These are phyloP conservation scores for Sarcodon aspratus DNA, from an alignment of 768 basidiomycete species.

Conservation along the genomic window DNA sequence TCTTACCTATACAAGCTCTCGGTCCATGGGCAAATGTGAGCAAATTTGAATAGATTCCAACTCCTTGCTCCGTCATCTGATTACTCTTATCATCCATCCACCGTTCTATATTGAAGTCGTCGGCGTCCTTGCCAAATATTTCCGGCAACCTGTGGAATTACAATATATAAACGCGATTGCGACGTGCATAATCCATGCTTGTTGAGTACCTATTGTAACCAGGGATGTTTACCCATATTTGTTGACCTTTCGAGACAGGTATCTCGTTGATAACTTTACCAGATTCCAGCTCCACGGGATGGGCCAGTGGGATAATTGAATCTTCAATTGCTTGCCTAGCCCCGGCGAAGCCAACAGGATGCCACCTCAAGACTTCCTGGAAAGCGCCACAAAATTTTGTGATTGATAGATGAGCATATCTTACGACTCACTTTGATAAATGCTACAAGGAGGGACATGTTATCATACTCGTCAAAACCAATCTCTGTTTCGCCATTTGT, in stretches of 20 bases:
- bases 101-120: background rate
- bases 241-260: background rate
- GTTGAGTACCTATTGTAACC: background rate
- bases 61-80: background rate
- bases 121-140: background rate
- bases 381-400: slow-evolving; percentile 10
- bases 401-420: background rate
- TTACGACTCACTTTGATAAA: background rate
- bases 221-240: background rate
- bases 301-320: background rate
- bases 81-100: background rate
- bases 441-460: background rate
- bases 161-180: no score
- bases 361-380: slow-evolving; percentile 1
- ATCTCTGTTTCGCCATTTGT: slow-evolving; percentile 15
- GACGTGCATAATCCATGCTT: no score
- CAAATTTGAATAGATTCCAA: background rate
- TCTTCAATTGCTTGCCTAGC: background rate
- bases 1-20: background rate
- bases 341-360: background rate
- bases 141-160: background rate
- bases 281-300: background rate
- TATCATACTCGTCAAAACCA: background rate
- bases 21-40: background rate
- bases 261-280: slow-evolving; percentile 8